Conservation (phyloP, 1,284 basidiomycete species). For the Cutaneotrichosporon sp. region DNA sequence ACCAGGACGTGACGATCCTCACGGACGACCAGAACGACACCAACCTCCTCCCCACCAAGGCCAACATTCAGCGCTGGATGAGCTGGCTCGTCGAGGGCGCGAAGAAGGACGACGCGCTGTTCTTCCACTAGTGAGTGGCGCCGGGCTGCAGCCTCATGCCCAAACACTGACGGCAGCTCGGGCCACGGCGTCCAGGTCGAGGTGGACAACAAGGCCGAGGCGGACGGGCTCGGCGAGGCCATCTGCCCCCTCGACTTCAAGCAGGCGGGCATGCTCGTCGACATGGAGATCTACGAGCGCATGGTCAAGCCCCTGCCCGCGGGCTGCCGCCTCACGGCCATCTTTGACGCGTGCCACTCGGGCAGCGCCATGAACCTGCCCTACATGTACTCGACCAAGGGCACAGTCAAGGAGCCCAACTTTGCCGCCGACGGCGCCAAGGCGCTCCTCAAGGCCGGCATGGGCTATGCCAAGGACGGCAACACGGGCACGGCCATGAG, state of each 20-base stretch:
- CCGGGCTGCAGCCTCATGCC: no score
- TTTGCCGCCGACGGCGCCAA: conserved; percentile 74
- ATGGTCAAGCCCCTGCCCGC: conserved; percentile 68
- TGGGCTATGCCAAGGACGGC: conserved; percentile 56
- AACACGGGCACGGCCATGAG: conserved; percentile 73
- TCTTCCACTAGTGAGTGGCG: conserved; percentile 84
- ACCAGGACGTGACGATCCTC: conserved; percentile 83
- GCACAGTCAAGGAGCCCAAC: conserved; percentile 91
- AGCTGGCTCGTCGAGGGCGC: conserved; percentile 82
- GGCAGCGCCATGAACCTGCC: conserved; percentile 56
- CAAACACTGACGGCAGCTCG: conserved; percentile 39
- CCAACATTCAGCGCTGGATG: conserved; percentile 86
- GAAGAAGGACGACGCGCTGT: conserved; percentile 78
- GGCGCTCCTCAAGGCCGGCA: conserved; percentile 61
- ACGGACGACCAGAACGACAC: conserved; percentile 72
- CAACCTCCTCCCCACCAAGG: conserved; percentile 68
- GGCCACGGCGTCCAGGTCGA: conserved; percentile 81
- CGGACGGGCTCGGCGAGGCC: conserved; percentile 57
- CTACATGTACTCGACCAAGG: conserved; percentile 80
- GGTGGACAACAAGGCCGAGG: conserved; percentile 63
- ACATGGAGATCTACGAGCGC: conserved; percentile 59
- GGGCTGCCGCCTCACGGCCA: conserved; percentile 84
- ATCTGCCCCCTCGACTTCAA: conserved; percentile 85
- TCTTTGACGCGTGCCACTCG: conserved; percentile 67
- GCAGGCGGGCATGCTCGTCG: conserved; percentile 71